These are phyloP conservation scores for Aureobasidium sp. DNA, from an alignment of 2,329 filamentous ascomycete species.

Conservation along the genomic window DNA sequence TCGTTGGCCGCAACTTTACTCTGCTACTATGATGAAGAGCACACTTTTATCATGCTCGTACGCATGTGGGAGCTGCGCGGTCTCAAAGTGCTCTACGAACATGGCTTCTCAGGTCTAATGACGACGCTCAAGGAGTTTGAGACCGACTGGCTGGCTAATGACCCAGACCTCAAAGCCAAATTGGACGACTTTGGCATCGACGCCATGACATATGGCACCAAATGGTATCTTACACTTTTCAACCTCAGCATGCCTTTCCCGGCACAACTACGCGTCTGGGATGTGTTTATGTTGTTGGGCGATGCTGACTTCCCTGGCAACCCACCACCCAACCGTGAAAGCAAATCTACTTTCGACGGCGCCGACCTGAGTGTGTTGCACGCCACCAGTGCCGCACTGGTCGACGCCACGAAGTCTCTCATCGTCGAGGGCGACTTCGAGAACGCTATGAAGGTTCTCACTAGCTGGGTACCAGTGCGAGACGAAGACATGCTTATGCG, in stretches of 20 bases:
- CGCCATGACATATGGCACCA: slow-evolving; percentile 86
- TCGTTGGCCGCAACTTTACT: slow-evolving; percentile 84
- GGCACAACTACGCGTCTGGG: slow-evolving; percentile 92
- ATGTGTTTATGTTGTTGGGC: slow-evolving; percentile 92
- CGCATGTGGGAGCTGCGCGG: slow-evolving; percentile 86
- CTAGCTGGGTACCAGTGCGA: slow-evolving; percentile 86
- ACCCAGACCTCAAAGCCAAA: slow-evolving; percentile 50
- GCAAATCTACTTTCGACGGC: slow-evolving; percentile 36
- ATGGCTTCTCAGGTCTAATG: slow-evolving; percentile 82
- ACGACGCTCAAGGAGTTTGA: slow-evolving; percentile 79
- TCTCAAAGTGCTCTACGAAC: slow-evolving; percentile 73
- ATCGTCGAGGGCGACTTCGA: slow-evolving; percentile 92
- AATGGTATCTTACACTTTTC: slow-evolving; percentile 97
- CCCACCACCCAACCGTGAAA: neutral
- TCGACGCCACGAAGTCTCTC: slow-evolving; percentile 83
- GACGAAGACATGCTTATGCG: slow-evolving; percentile 92
- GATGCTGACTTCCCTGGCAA: slow-evolving; percentile 42
- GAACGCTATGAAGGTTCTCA: slow-evolving; percentile 94
- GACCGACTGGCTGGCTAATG: slow-evolving; percentile 68
- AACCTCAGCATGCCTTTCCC: slow-evolving; percentile 94
- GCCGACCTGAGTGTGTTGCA: slow-evolving; percentile 80
- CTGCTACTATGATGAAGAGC: slow-evolving; percentile 95
- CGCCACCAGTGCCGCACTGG: slow-evolving; percentile 79
- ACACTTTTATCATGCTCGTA: slow-evolving; percentile 93
- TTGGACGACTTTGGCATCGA: slow-evolving; percentile 72